Conservation (phyloP, 2,329 filamentous ascomycete species). For the Nemania sp. region DNA sequence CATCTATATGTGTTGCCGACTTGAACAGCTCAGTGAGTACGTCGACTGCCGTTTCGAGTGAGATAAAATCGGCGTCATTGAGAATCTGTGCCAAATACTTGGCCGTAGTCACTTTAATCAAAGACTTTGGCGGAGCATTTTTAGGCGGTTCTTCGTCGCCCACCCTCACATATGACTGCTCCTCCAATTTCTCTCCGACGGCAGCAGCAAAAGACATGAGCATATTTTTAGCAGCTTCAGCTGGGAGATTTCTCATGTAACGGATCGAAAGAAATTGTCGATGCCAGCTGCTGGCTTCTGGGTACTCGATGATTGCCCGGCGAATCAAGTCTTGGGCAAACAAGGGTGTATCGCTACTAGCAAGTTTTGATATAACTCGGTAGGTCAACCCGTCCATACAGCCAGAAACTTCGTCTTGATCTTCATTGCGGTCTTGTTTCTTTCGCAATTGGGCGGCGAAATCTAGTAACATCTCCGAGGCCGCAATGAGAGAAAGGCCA, state of each 20-base stretch:
- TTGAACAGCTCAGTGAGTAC: constrained; percentile 21
- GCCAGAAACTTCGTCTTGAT: constrained; percentile 3
- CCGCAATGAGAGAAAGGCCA: constrained; percentile 14
- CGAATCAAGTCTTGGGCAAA: constrained; percentile 13
- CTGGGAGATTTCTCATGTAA: constrained; percentile 19
- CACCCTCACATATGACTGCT: constrained; percentile 22
- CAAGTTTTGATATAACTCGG: constrained; percentile 6
- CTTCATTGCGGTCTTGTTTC: constrained; percentile 7
- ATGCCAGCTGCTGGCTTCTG: constrained; percentile 23
- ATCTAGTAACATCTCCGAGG: constrained; percentile 14
- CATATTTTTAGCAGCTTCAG: constrained; percentile 16
- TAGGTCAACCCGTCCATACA: constrained; percentile 7
- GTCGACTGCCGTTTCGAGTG: constrained; percentile 15
- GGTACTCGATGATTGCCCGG: constrained; percentile 19
- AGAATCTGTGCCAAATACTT: constrained; percentile 25
- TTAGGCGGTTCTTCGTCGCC: constrained; percentile 14
- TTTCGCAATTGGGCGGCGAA: constrained; percentile 4
- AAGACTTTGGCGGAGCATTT: constrained; percentile 15
- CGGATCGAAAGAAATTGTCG: constrained; percentile 17
- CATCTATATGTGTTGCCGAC: constrained; percentile 17
- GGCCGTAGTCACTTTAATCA: constrained; percentile 22
- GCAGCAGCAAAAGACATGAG: constrained; percentile 23
- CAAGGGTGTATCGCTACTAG: constrained; percentile 9
- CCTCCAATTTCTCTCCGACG: constrained; percentile 21
- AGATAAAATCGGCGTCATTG: constrained; percentile 20